These are phyloP conservation scores for Porpolomopsis calyptriformis DNA, from an alignment of 768 basidiomycete genomes.

Conservation along the genomic window DNA sequence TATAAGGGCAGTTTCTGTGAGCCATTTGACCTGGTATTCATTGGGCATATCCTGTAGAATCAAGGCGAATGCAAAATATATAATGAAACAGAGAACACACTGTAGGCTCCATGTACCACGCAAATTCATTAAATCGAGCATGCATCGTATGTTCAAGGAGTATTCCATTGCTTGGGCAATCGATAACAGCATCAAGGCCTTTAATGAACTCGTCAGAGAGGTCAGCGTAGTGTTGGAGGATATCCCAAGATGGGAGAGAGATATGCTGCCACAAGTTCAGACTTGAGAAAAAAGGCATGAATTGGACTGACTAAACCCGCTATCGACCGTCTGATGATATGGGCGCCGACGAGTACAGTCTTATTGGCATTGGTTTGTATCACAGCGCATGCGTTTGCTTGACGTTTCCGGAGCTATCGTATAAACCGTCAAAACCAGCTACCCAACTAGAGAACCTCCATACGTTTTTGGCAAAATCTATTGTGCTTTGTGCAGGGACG, in stretches of 20 bases:
- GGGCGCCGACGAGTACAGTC: neutral
- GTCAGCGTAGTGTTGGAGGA: conserved; percentile 3
- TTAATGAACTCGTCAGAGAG: conserved; percentile 3
- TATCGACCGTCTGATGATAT: neutral
- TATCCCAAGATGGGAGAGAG: conserved; percentile 1
- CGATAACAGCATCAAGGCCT: conserved; percentile 1
- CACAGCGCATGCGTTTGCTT: neutral
- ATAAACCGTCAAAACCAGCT: neutral
- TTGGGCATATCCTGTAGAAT: conserved; percentile 1
- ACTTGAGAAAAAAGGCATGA: neutral
- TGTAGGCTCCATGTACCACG: conserved; percentile 4
- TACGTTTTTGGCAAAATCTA: neutral
- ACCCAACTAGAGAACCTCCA: neutral
- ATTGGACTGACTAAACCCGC: neutral
- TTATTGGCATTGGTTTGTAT: conserved; percentile 7
- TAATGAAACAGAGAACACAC: conserved; percentile 1
- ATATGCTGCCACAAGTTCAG: conserved; percentile 1
- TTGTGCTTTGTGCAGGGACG: neutral
- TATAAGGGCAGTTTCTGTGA: neutral
- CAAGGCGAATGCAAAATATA: neutral
- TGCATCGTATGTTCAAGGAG: conserved; percentile 2
- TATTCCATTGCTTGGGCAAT: conserved; percentile 4
- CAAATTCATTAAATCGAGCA: conserved; percentile 5
- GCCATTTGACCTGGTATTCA: conserved; percentile 1
- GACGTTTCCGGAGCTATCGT: neutral